Evolutionary conservation across 78 protist genomes (phyloP).

Genomic region (Neovahlkampfia damariscottae): DNA sequence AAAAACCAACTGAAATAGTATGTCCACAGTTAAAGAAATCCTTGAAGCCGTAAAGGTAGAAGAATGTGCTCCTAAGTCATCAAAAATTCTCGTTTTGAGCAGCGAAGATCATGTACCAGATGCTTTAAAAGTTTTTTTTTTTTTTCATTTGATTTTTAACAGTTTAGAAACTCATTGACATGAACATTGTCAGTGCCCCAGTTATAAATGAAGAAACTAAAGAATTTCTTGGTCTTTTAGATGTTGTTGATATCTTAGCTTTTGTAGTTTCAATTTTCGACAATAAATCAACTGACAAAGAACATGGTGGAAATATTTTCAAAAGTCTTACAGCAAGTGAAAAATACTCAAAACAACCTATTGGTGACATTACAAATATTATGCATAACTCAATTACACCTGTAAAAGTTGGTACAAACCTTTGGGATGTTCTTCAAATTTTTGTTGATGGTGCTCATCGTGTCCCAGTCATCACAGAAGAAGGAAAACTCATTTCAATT

Average conservation of each 20-base stretch:
- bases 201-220: background rate
- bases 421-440: background rate
- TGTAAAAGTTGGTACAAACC: background rate
- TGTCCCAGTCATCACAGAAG: background rate
- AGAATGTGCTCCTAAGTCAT: background rate
- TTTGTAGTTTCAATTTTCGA: background rate
- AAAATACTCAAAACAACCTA: background rate
- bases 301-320: background rate
- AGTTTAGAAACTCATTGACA: background rate
- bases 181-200: background rate
- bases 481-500: background rate
- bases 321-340: background rate
- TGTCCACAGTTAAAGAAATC: background rate
- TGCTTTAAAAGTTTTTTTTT: background rate
- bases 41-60: background rate
- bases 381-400: background rate
- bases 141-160: background rate
- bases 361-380: background rate
- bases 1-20: too few relatives aligned
- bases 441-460: background rate
- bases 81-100: background rate
- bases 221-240: background rate
- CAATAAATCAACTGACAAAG: background rate
- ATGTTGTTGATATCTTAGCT: background rate
- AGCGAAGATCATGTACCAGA: background rate